Evolutionary conservation across 345 rosid species (phyloP), one percentile per base, ranked within the genome.

Genomic region (Salix caprea): DNA sequence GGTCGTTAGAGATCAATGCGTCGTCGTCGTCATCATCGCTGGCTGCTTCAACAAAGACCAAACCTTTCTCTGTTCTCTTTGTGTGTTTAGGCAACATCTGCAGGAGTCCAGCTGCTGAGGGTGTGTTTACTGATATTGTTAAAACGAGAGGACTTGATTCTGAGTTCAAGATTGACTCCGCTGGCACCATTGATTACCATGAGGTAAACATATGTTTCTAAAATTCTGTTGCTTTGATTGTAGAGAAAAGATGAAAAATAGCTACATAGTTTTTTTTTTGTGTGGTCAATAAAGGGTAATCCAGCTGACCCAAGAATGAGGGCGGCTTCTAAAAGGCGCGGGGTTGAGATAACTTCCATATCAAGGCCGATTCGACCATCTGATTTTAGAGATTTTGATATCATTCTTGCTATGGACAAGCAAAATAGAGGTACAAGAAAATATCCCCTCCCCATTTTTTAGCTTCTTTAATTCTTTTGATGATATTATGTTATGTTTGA

Each of bases 31-130:
- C 37, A 7, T 34, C 79, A 39, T 83, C 94, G 67, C 42, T 85
- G 34, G 73, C 87, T 28, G 64, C 77, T 75, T 44, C 82, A 48
- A 36, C 85, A 10, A 84, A 76, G 87, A 80, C 84, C 36, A 90
- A 85, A 80, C 98, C 96, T 26, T 90, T 86, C 81, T 85, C 96
- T 52, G 96, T 96, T 67, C 91, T 93, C 40, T 95, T 95, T 69
- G 99, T 90, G 42, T 95, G 98, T 80, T 86, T 90, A 3, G 99
- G 99, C 40, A 93, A 95, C 83, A 95, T 91, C 67, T 95, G 98
- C 76, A 87, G 98, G 34, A 96, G 99, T 80, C 99, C 98, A 68
- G 96, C 97, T 71, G 99, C 99, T 4, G 99, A 96, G 89, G 98
- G 93, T 54, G 98, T 96, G 70, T 91, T 96, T 15, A 90, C 84